Evolutionary conservation across 345 rosid genomes (phyloP).

Genomic region (Gossypioides kirkii): DNA sequence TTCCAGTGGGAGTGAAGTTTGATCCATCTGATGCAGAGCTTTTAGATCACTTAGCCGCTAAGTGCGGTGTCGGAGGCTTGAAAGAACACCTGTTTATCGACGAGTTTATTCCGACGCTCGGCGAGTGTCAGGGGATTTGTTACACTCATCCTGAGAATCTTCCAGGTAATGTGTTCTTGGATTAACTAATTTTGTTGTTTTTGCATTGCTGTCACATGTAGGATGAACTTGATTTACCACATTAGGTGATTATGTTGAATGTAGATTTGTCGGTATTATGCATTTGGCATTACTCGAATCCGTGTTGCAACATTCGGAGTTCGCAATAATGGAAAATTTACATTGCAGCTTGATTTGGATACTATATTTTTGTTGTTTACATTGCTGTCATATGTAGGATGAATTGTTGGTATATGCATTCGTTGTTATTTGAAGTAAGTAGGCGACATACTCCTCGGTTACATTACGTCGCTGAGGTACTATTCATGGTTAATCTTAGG

Average conservation of each 20-base stretch:
- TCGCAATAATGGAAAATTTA: neutral
- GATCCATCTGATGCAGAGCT: constrained; percentile 83
- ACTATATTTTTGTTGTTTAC: neutral
- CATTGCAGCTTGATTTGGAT: neutral
- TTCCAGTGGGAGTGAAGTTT: constrained; percentile 91
- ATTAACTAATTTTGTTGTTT: neutral
- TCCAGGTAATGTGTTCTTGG: constrained; percentile 45
- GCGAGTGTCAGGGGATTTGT: constrained; percentile 68
- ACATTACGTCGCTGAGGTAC: neutral
- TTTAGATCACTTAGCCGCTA: constrained; percentile 67
- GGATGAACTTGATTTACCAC: neutral
- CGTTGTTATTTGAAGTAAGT: neutral
- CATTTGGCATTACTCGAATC: neutral
- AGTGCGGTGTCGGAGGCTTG: constrained; percentile 56
- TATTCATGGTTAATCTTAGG: constrained; percentile 4
- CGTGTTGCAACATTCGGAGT: neutral
- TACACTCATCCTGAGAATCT: constrained; percentile 89
- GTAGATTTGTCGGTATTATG: neutral
- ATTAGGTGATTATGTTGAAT: neutral
- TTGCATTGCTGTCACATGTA: neutral
- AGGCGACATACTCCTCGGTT: neutral
- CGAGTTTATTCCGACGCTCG: constrained; percentile 64
- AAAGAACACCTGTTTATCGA: constrained; percentile 53
- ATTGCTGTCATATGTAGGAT: neutral
- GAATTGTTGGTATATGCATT: neutral